Evolutionary conservation across 805 yeast genomes (phyloP), one percentile per base, ranked within the genome.

Genomic region (Tetrapisispora fleetii): DNA sequence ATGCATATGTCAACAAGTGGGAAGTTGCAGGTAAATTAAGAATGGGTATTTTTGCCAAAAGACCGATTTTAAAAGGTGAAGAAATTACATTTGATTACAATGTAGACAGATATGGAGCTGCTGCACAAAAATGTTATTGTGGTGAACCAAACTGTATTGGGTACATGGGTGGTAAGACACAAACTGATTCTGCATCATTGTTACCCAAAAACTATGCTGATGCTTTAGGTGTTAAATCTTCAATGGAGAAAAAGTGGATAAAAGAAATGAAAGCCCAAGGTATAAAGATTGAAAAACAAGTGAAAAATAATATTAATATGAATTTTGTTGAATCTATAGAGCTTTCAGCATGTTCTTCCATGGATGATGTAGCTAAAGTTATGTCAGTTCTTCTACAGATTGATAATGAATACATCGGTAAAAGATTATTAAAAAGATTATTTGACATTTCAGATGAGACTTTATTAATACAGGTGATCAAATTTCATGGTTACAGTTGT

Each of bases 1-100:
- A 93, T 65, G 91, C 95, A 21, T 87, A 78, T 58, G 96, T 91
- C 40, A 96, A 91, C 65, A 91, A 91, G 70, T 91, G 99, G 99
- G 93, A 90, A 17, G 98, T 91, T 14, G 89, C 89, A 28, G 86
- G 85, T 51, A 84, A 87, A 62, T 73, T 88, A 49, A 76, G 88
- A 54, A 93, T 93, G 98, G 99, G 98, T 28, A 85, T 91, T 22
- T 93, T 91, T 63, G 86, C 97, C 45, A 85, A 85, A 56, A 72
- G 95, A 53, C 67, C 73, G 27, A 87, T 91, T 46, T 41, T 54
- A 8, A 65, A 66, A 50, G 96, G 96, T 48, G 98, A 93, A 65
- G 99, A 91, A 63, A 79, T 91, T 55, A 87, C 97, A 0, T 72
- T 72, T 53, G 73, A 72, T 56, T 91, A 91, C 66, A 91, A 91